Evolutionary conservation across 2,329 filamentous ascomycete genomes (phyloP).

Genomic region (Cadophora malorum): DNA sequence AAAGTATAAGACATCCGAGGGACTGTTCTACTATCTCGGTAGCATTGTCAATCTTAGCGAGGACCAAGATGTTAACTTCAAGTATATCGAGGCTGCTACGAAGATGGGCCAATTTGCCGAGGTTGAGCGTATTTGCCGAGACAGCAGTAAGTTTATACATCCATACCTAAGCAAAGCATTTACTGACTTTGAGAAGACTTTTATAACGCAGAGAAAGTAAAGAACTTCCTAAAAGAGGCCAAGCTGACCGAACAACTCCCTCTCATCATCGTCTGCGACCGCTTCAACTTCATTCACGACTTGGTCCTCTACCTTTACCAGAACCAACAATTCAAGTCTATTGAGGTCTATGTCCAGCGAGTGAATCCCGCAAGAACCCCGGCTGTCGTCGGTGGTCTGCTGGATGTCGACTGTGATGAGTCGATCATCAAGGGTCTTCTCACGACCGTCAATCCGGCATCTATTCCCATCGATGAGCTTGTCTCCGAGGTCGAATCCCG

Average conservation of each 20-base stretch:
- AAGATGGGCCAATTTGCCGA: constrained; percentile 93
- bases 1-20: constrained; percentile 96
- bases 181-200: constrained; percentile 49
- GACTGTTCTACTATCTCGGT: constrained; percentile 97
- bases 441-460: constrained; percentile 79
- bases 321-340: constrained; percentile 98
- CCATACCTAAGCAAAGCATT: too few relatives aligned
- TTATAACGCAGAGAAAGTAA: constrained; percentile 94
- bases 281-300: constrained; percentile 99
- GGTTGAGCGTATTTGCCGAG: constrained; percentile 95
- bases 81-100: constrained; percentile 98
- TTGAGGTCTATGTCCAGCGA: constrained; percentile 96
- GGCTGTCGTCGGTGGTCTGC: constrained; percentile 87
- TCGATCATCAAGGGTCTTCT: constrained; percentile 93
- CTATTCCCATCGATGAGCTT: constrained; percentile 92
- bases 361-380: constrained; percentile 93
- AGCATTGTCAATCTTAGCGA: constrained; percentile 98
- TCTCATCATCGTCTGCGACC: constrained; percentile 97
- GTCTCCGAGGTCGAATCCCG: constrained; percentile 94
- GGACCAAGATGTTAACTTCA: constrained; percentile 96
- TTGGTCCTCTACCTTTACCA: constrained; percentile 96
- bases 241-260: constrained; percentile 90
- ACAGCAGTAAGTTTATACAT: constrained; percentile 62
- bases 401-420: constrained; percentile 98
- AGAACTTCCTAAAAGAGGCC: constrained; percentile 99